Percentiles rank a stretch among this genome's conserved stretches.
Evolutionary conservation across 2,329 filamentous ascomycete species (phyloP).

Genomic region (Orbilia quercus): DNA sequence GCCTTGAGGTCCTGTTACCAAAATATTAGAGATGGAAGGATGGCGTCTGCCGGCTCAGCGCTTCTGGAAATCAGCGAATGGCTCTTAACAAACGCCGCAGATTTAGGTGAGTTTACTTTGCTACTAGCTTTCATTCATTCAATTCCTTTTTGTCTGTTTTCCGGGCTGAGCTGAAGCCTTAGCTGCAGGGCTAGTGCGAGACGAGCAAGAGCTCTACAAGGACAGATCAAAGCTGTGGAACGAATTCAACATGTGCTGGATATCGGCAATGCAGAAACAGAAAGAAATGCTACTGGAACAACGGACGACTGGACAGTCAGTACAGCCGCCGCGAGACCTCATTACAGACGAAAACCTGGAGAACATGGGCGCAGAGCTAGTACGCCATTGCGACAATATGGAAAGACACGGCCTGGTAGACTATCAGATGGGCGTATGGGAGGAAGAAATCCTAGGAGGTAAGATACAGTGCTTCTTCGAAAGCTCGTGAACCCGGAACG

Average conservation of each 20-base stretch:
- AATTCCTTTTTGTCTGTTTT: conserved; percentile 58
- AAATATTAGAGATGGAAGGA: conserved; percentile 72
- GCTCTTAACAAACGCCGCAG: conserved; percentile 73
- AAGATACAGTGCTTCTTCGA: conserved; percentile 63
- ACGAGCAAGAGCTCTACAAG: conserved; percentile 79
- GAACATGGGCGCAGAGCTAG: conserved; percentile 82
- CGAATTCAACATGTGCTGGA: conserved; percentile 94
- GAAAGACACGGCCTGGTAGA: conserved; percentile 95
- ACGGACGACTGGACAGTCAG: conserved; percentile 70
- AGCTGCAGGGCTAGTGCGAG: conserved; percentile 78
- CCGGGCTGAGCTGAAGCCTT: conserved; percentile 58
- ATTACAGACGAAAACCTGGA: conserved; percentile 77
- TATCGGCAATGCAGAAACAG: conserved; percentile 83
- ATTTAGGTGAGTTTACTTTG: conserved; percentile 70
- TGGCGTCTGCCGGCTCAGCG: conserved; percentile 71
- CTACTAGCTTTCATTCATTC: conserved; percentile 32
- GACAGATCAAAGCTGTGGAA: conserved; percentile 88
- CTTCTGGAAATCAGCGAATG: conserved; percentile 74
- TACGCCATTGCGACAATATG: conserved; percentile 83
- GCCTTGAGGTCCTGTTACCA: conserved; percentile 77
- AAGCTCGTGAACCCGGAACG: conserved; percentile 6
- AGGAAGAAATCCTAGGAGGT: conserved; percentile 89
- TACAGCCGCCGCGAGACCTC: conserved; percentile 71
- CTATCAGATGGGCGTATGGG: conserved; percentile 96
- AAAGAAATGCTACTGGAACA: conserved; percentile 75